phyloP scores from a whole-genome alignment of 306 rosid genomes.

The Acacia crassicarpa region DNA sequence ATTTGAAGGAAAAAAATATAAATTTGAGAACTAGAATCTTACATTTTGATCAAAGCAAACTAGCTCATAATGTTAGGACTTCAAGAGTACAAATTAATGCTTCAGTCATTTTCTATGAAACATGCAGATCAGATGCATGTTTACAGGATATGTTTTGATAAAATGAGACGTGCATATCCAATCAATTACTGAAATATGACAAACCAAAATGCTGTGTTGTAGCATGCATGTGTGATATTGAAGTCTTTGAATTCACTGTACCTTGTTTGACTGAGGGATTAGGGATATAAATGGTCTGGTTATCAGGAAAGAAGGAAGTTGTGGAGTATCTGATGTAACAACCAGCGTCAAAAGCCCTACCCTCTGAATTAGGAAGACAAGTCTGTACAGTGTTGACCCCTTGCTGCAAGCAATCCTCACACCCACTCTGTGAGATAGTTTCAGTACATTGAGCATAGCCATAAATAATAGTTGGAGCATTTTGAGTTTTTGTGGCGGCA shows the following conservation, averaged over 20 bases:
- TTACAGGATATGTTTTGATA: too few species aligned
- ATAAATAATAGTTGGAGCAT: background rate
- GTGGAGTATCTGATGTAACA: background rate
- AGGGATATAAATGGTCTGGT: background rate
- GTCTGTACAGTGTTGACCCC: background rate
- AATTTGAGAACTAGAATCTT: too few species aligned
- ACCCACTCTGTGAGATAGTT: background rate
- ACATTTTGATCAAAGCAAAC: too few species aligned
- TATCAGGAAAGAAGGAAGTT: background rate
- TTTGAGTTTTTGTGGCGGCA: background rate
- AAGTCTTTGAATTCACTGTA: background rate
- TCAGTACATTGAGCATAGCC: background rate
- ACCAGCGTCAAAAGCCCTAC: background rate
- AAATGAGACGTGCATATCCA: too few species aligned
- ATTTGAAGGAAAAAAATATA: too few species aligned
- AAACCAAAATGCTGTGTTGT: background rate
- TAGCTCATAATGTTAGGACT: too few species aligned
- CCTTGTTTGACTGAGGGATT: background rate
- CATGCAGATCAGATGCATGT: too few species aligned
- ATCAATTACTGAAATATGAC: background rate
- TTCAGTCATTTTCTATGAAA: background rate
- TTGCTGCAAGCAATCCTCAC: background rate
- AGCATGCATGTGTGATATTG: background rate
- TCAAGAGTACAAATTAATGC: too few species aligned
- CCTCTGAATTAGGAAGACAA: background rate